Evolutionary conservation across 2,329 filamentous ascomycete genomes (phyloP).

Genomic region (Keithomyces neogunnii): DNA sequence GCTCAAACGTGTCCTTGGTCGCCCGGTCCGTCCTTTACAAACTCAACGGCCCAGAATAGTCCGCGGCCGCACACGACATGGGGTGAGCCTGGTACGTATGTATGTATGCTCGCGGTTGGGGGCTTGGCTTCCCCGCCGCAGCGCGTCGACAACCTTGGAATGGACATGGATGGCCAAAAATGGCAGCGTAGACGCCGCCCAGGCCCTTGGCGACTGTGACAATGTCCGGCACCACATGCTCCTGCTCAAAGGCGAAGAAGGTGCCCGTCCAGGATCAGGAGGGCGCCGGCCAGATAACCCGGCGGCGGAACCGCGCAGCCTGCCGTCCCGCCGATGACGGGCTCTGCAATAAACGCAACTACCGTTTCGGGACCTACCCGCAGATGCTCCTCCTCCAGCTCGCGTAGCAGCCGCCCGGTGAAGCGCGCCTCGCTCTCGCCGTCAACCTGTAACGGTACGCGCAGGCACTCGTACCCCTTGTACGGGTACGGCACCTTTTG

Average conservation of each 20-base stretch:
- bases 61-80: slow-evolving; percentile 36
- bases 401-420: slow-evolving; percentile 28
- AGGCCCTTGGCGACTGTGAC: slow-evolving; percentile 60
- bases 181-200: slow-evolving; percentile 48
- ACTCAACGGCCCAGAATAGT: slow-evolving; percentile 39
- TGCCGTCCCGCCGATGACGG: slow-evolving; percentile 38
- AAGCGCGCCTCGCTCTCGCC: slow-evolving; percentile 31
- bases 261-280: slow-evolving; percentile 51
- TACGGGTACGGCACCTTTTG: slow-evolving; percentile 21
- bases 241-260: slow-evolving; percentile 56
- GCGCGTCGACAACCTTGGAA: slow-evolving; percentile 2
- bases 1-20: slow-evolving; percentile 27
- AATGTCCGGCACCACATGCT: slow-evolving; percentile 51
- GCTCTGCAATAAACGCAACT: slow-evolving; percentile 41
- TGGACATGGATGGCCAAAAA: slow-evolving; percentile 3
- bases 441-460: slow-evolving; percentile 4
- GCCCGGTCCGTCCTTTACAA: slow-evolving; percentile 31
- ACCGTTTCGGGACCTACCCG: slow-evolving; percentile 36
- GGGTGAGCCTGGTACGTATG: slow-evolving; percentile 19
- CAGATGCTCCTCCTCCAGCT: slow-evolving; percentile 39
- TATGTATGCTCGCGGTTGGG: slow-evolving; percentile 18
- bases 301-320: slow-evolving; percentile 41
- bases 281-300: slow-evolving; percentile 46
- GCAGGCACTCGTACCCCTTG: slow-evolving; percentile 15
- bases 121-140: neutral